Base-by-base conservation (phyloP, 495 filamentous ascomycete genomes). In the Aspergillus homomorphus region DNA sequence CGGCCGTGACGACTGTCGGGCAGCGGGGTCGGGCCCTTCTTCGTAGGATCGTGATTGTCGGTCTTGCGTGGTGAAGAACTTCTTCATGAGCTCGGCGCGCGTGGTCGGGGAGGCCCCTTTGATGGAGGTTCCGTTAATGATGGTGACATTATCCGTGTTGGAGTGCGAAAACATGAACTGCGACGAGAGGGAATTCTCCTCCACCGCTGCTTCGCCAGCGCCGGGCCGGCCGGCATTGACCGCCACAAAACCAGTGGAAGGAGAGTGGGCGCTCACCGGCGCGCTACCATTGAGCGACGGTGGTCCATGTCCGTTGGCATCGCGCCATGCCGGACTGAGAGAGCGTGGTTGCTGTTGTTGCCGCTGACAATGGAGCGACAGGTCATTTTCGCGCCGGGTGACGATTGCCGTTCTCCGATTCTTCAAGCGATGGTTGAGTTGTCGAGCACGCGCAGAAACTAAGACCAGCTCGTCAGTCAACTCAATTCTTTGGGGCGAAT, bases 381-480 rank as follows among this genome's bases (percentile, higher is more conserved):
- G 69, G 59, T 83, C 80, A 28, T 79, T 79, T 59, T 83, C 77
- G 21, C 80, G 74, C 22, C 87, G 75, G 53, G 79, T 82, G 42
- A 86, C 69, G 53, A 96, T 90, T 19, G 85, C 88, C 20, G 82
- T 84, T 57, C 84, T 85, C 45, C 90, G 86, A 53, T 87, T 87
- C 69, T 88, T 88, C 49, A 96, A 72, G 30, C 87, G 84, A 62
- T 92, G 89, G 62, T 91, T 92, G 21, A 96, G 82, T 67, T 94
- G 90, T 42, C 90, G 79, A 38, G 90, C 89, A 65, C 87, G 84
- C 21, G 85, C 83, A 54, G 91, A 90, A 21, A 93, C 89, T 82
- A 77, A 15, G 21, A 12, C 46, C 22, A 30, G 30, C 33, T 12
- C 6, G 12, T 38, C 12, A 38, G 33, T 38, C 7, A 14, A 2